Conservation (phyloP, 2,329 filamentous ascomycete species). For the Cladosporium sphaerospermum region DNA sequence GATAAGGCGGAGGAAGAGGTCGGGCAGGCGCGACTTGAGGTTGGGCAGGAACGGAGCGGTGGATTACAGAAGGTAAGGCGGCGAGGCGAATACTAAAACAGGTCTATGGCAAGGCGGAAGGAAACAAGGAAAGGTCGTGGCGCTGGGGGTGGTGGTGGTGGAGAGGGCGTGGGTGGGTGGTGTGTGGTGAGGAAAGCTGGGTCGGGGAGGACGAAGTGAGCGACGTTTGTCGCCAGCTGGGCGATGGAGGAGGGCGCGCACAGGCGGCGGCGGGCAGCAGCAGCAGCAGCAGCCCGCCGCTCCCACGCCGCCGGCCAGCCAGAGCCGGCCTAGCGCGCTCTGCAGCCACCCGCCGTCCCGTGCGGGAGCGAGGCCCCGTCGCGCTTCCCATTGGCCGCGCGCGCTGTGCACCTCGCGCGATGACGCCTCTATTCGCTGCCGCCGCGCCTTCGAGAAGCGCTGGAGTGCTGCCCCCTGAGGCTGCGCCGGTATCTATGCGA, state of each 20-base stretch:
- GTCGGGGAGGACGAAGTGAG: not conserved
- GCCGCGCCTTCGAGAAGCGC: not conserved
- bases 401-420: not conserved
- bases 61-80: slow-evolving; percentile 5
- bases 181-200: not conserved
- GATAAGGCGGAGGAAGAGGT: slow-evolving; percentile 1
- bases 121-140: slow-evolving; percentile 11
- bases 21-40: not conserved
- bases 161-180: not conserved
- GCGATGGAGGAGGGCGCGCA: not conserved
- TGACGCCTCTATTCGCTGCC: slow-evolving; percentile 4
- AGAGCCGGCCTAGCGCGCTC: slow-evolving; percentile 1
- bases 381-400: not conserved
- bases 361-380: not conserved
- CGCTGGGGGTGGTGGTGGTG: slow-evolving; percentile 18
- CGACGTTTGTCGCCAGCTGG: slow-evolving; percentile 1
- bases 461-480: slow-evolving; percentile 1
- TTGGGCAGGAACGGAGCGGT: not conserved
- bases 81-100: slow-evolving; percentile 11
- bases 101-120: slow-evolving; percentile 10
- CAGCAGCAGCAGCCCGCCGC: no score
- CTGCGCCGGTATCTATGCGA: not conserved
- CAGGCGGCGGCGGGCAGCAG: not conserved
- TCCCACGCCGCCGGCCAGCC: no score
- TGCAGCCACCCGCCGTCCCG: not conserved